Evolutionary conservation across 108 stramenopile species (phyloP), one percentile per base, ranked within the genome.

Genomic region (Mayamaea pseudoterrestris): DNA sequence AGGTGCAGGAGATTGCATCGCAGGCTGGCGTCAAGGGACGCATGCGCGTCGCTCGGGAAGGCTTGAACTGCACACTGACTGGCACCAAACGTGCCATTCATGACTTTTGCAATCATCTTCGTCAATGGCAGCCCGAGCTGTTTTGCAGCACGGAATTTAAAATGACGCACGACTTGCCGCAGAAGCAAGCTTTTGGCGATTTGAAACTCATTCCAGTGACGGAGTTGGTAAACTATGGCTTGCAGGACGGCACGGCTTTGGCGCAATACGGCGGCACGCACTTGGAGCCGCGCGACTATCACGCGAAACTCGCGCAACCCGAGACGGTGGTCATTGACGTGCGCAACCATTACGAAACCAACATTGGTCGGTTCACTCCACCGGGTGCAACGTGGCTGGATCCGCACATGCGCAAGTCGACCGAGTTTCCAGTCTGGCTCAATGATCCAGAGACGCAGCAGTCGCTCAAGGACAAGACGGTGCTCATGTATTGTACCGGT

Each of bases 51-150:
- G 81, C 93, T 2, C 66, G 71, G 27, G 93, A 94, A 51, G 93
- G 93, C 11, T 47, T 94, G 27, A 94, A 94, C 44, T 85, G 84
- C 61, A 94, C 93, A 8, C 61, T 94, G n/a, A 90, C 93, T 1
- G 81, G 56, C 29, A 18, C 61, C 5, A 35, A 66, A 17, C 36
- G 50, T 23, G 45, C 44, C 2, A 71, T 88, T 6, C 50, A 77
- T 5, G 52, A 55, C 2, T 90, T 83, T 66, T 78, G 76, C 47
- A 41, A 45, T 0, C 60, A 54, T 5, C 50, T 94, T 36, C 71
- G 80, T 30, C 50, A 50, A 3, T 66, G 78, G 27, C 60, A 81
- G 21, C 60, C 61, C 22, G 75, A 62, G 1, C 66, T 66, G 22
- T 91, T 91, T 59, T 46, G 47, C n/a, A 47, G 57, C 8, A 91